Percentiles rank a stretch among this genome's conserved stretches.
Conservation (phyloP, 1,284 basidiomycete species). For the Cystobasidium slooffiae region DNA sequence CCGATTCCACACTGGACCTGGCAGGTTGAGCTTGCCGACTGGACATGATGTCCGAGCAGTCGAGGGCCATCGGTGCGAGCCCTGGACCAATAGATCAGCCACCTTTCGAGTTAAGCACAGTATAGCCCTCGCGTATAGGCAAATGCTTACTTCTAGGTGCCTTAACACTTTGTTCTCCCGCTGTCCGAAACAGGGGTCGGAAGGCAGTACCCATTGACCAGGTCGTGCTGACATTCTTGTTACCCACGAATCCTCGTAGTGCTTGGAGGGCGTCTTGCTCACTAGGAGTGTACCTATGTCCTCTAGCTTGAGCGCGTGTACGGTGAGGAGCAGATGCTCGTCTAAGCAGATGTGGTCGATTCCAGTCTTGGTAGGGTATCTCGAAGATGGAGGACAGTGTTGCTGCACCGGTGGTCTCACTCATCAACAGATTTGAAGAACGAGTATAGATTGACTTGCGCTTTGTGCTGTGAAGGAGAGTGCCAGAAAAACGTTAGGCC, state of each 20-base stretch:
- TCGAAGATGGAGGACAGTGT: background rate
- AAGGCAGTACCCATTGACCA: background rate
- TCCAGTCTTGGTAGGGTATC: background rate
- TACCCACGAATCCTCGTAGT: background rate
- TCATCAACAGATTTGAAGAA: background rate
- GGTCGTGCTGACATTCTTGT: background rate
- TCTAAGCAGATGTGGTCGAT: background rate
- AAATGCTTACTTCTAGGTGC: too few species aligned
- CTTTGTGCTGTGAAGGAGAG: background rate
- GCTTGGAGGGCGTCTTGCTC: background rate
- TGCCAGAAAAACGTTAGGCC: background rate
- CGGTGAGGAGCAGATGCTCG: constrained; percentile 1
- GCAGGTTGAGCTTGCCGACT: too few species aligned
- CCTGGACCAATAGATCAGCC: too few species aligned
- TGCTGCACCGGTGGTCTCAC: background rate
- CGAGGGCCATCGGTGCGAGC: too few species aligned
- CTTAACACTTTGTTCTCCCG: too few species aligned
- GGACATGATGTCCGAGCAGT: too few species aligned
- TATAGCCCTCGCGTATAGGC: too few species aligned
- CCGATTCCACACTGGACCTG: too few species aligned
- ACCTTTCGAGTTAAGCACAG: too few species aligned
- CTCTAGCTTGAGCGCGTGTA: background rate
- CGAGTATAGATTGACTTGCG: too few species aligned
- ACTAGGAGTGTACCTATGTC: background rate
- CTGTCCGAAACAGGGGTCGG: background rate